Evolutionary conservation across 2,329 filamentous ascomycete genomes (phyloP), one percentile per base, ranked within the genome.

Genomic region (Paecilomyces sp.): DNA sequence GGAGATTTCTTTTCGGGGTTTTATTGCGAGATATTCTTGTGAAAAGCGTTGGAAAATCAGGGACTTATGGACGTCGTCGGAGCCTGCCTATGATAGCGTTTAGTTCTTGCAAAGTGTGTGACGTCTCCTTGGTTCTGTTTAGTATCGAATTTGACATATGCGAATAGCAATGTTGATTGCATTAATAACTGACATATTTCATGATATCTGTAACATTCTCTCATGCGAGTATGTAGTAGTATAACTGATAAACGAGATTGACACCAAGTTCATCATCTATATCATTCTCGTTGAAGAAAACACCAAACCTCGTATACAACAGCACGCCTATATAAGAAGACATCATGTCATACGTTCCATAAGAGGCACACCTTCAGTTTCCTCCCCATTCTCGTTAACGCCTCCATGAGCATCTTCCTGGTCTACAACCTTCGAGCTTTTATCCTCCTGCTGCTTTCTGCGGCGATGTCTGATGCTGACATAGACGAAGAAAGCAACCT

Each of bases 281-380:
- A 18, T 18, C 9, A 8, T 18, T 47, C 15, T 47, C 5, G 18
- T 47, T 8, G n/a, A 47, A 47, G 4, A 9, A 3, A 18, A 47
- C 3, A 7, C 18, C 41, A 47, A 47, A 3, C 3, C 6, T 28
- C 25, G 36, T 22, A n/a, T 47, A 47, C 18, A 47, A 5, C 18
- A 18, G 18, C 15, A 36, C 6, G 9, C n/a, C 7, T 18, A 15
- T 47, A 47, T 18, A 47, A 18, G n/a, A 47, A 47, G 9, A n/a
- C 9, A 47, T 47, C 60, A 22, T 47, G 36, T 18, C 22, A 57
- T 36, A 25, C 31, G 57, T 54, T 61, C 56, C 59, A 63, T 63
- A 18, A 63, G 56, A 7, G 61, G 59, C 28, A 61, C 28, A 2
- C 55, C 59, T 34, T 63, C 61, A n/a, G 58, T 52, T 3, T 33